phyloP scores from a whole-genome alignment of 1,139 yeast species.

The Scheffersomyces cryptocercus region DNA sequence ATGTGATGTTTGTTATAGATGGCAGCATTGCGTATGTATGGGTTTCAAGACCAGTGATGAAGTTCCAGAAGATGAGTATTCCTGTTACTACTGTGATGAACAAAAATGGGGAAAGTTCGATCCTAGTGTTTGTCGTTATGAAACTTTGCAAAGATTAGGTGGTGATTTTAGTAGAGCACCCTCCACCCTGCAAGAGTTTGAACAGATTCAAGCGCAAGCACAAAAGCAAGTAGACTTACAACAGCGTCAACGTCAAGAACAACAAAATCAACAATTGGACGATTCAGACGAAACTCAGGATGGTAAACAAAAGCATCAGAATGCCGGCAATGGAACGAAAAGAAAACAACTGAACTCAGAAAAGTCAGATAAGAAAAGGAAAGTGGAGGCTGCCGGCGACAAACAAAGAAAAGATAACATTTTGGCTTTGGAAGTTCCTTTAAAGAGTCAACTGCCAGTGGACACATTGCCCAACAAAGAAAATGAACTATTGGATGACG shows the following conservation, averaged over 20 bases:
- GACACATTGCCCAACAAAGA: slow-evolving; percentile 36
- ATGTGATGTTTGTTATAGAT: slow-evolving; percentile 86
- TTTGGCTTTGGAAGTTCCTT: background rate
- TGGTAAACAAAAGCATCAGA: slow-evolving; percentile 3
- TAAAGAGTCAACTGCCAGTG: slow-evolving; percentile 16
- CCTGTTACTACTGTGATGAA: slow-evolving; percentile 78
- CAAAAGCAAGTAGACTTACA: slow-evolving; percentile 1
- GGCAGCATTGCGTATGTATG: slow-evolving; percentile 95
- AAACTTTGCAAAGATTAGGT: slow-evolving; percentile 37
- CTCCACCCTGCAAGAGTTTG: background rate
- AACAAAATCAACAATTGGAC: slow-evolving; percentile 5
- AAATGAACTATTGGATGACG: slow-evolving; percentile 42
- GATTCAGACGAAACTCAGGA: slow-evolving; percentile 5
- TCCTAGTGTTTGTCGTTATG: slow-evolving; percentile 39
- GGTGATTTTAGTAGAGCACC: background rate
- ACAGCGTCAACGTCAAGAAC: slow-evolving; percentile 7
- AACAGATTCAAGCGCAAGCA: slow-evolving; percentile 6
- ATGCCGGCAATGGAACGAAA: slow-evolving; percentile 13
- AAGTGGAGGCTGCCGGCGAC: slow-evolving; percentile 11
- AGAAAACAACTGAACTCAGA: slow-evolving; percentile 33
- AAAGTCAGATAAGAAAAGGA: slow-evolving; percentile 26
- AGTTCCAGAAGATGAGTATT: slow-evolving; percentile 77
- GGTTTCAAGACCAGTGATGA: slow-evolving; percentile 69
- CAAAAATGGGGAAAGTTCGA: slow-evolving; percentile 50
- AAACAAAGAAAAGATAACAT: slow-evolving; percentile 8